Conservation (phyloP, 2,329 filamentous ascomycete genomes). For the Fusarium brachygibbosum region DNA sequence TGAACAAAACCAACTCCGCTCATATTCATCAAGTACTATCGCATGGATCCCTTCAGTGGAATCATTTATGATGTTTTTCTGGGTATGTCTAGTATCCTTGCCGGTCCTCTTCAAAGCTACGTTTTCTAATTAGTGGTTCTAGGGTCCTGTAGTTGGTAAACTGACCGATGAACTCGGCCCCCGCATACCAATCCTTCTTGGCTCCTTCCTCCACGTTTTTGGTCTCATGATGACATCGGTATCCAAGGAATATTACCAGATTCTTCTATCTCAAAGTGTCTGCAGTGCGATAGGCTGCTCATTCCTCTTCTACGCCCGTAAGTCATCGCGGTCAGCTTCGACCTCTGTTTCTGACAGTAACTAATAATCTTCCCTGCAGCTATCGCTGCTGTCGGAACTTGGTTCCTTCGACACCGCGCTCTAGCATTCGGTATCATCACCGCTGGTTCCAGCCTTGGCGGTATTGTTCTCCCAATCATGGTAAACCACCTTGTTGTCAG, state of each 20-base stretch:
- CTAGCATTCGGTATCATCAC: constrained; percentile 55
- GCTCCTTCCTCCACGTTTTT: constrained; percentile 70
- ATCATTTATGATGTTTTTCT: constrained; percentile 29
- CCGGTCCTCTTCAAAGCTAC: accelerated
- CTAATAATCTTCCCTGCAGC: background rate
- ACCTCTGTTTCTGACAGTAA: accelerated
- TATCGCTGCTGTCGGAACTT: constrained; percentile 31
- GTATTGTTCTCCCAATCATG: constrained; percentile 59
- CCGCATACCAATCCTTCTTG: constrained; percentile 65
- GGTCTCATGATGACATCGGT: constrained; percentile 74
- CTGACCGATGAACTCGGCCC: constrained; percentile 75
- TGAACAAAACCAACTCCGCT: constrained; percentile 1
- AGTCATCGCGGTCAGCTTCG: accelerated
- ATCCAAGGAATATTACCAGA: constrained; percentile 56
- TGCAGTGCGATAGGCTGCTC: constrained; percentile 54
- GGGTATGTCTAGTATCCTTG: background rate
- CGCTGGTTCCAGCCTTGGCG: constrained; percentile 56
- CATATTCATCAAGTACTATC: constrained; percentile 11
- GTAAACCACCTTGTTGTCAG: constrained; percentile 52
- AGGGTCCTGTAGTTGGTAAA: constrained; percentile 72
- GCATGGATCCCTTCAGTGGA: constrained; percentile 23
- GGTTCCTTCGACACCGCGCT: constrained; percentile 55
- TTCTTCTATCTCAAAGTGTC: constrained; percentile 58
- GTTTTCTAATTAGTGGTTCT: accelerated
- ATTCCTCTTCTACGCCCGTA: constrained; percentile 38